Evolutionary conservation across 345 rosid species (phyloP).

Genomic region (Aurinia saxatilis): DNA sequence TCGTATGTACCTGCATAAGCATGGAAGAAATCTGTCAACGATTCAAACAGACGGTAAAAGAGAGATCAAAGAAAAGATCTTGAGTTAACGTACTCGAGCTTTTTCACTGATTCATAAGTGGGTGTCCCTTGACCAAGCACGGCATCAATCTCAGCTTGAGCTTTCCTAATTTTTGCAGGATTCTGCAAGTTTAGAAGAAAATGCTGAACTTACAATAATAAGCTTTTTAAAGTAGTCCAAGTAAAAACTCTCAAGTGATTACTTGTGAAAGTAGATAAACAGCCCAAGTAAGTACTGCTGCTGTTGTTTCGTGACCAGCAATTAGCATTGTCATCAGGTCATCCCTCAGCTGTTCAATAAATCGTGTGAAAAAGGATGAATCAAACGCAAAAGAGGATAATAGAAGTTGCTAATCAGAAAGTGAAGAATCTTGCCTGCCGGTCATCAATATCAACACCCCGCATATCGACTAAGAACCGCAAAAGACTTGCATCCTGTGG

Average conservation of each 20-base stretch:
- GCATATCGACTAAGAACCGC: slow-evolving; percentile 89
- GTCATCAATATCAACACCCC: slow-evolving; percentile 85
- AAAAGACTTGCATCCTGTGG: slow-evolving; percentile 90
- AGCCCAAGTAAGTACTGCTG: slow-evolving; percentile 98
- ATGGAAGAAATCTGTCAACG: neutral
- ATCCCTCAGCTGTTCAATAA: slow-evolving; percentile 64
- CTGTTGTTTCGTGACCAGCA: slow-evolving; percentile 96
- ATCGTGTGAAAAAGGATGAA: neutral
- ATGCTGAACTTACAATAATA: neutral
- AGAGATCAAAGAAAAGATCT: neutral
- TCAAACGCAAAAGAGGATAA: neutral
- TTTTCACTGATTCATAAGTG: slow-evolving; percentile 60
- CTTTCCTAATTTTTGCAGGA: slow-evolving; percentile 73
- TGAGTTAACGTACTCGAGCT: slow-evolving; percentile 52
- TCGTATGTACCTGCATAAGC: slow-evolving; percentile 56
- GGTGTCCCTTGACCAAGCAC: slow-evolving; percentile 63
- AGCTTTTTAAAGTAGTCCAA: neutral
- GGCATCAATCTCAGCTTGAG: slow-evolving; percentile 78
- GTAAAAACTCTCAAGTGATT: slow-evolving; percentile 7
- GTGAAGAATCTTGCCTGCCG: slow-evolving; percentile 45
- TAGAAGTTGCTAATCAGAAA: neutral
- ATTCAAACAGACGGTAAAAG: neutral
- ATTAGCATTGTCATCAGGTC: slow-evolving; percentile 93
- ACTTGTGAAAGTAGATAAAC: slow-evolving; percentile 88
- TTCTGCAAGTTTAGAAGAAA: slow-evolving; percentile 38